Base-by-base conservation (phyloP, 139 green algal genomes). In the Limnomonas spitsbergensis region DNA sequence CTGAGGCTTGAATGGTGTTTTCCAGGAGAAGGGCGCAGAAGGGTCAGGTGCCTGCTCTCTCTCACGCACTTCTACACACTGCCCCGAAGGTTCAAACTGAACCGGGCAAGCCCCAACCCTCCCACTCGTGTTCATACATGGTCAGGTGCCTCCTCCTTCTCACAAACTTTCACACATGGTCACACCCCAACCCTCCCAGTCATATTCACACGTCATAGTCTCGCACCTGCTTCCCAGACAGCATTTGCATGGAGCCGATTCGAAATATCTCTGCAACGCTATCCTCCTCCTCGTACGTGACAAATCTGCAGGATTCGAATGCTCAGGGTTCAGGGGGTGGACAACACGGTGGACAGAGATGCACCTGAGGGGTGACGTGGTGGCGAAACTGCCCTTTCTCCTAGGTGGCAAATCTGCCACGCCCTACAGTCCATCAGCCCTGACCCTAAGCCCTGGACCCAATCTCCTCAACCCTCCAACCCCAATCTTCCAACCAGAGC, bases 221-320 rank as follows among this genome's bases (percentile, higher is more conserved):
- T 76, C 95, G 90, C 34, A 97, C 91, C 53, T 82, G 75, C 78
- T 96, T 96, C 38, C 90, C 90, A 14, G 70, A 78, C 14, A 97
- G 76, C 75, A 91, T 84, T 36, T 97, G 92, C 85, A 94, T 91
- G 27, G 74, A 56, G 38, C 91, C 91, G 0, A 77, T 77, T 1
- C 69, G 35, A 71, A 95, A 94, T 14, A 94, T 89, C 37, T 81
- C 77, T 38, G 91, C 80, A 3, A 92, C 89, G n/a, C 85, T 84
- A 0, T 69, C 54, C 69, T 97, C 93, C 20, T 90, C 86, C 1
- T 89, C 90, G 82, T 94, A 97, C 0, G 93, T 95, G 2, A 97
- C 78, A 81, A 97, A 97, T 29, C 91, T 95, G 89, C 31, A 69
- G 66, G 29, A 31, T 2, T 75, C 14, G 29, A 20, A 36, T 20